Evolutionary conservation across 2,329 filamentous ascomycete genomes (phyloP).

Genomic region (Orbilia brochopaga): DNA sequence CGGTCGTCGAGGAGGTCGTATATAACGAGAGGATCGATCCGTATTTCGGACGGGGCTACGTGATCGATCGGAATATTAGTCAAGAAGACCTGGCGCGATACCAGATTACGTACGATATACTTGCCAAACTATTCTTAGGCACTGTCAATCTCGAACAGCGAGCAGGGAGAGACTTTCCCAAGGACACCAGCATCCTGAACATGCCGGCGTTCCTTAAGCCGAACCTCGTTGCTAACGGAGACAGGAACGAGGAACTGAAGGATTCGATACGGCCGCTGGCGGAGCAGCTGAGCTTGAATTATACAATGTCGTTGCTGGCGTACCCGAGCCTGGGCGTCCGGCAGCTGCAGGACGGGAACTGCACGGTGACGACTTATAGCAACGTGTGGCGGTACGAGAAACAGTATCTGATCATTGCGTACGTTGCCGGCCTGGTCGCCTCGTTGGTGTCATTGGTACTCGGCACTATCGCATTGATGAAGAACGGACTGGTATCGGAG

Average conservation of each 20-base stretch:
- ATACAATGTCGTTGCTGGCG: constrained; percentile 29
- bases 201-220: constrained; percentile 38
- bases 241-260: constrained; percentile 23
- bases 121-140: constrained; percentile 21
- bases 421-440: constrained; percentile 10
- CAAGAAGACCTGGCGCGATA: constrained; percentile 17
- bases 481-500: constrained; percentile 41
- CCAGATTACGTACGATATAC: constrained; percentile 19
- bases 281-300: constrained; percentile 45
- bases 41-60: background rate
- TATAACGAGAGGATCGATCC: constrained; percentile 18
- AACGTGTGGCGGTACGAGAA: constrained; percentile 45
- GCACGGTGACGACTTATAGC: constrained; percentile 30
- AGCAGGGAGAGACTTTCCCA: constrained; percentile 7
- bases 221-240: constrained; percentile 6
- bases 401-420: constrained; percentile 34
- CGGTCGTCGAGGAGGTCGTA: constrained; percentile 14
- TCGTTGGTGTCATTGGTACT: constrained; percentile 26
- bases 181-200: constrained; percentile 28
- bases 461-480: constrained; percentile 21
- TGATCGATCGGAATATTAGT: constrained; percentile 9
- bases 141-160: constrained; percentile 9
- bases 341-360: constrained; percentile 15
- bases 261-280: constrained; percentile 15
- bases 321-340: constrained; percentile 14